Percentiles rank a stretch among this genome's conserved stretches.
These are phyloP conservation scores for Ophiostoma sp. DNA, from an alignment of 2,329 filamentous ascomycete genomes.

Conservation along the genomic window DNA sequence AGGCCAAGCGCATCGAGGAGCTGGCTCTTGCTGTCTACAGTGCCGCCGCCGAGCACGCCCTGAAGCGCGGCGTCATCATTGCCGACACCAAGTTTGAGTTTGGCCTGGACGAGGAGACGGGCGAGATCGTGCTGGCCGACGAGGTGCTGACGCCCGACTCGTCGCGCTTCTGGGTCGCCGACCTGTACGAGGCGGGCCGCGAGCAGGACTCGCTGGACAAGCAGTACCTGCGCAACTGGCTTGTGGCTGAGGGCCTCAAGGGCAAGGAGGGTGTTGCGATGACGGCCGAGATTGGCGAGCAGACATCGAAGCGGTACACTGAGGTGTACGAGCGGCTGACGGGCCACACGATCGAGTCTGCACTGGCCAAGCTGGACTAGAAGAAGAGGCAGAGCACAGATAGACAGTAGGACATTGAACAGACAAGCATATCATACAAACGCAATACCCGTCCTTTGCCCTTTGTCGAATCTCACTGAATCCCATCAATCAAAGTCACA, in stretches of 20 bases:
- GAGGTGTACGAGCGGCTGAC: constrained; percentile 70
- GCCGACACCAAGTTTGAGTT: constrained; percentile 61
- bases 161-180: constrained; percentile 80
- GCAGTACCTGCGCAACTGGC: constrained; percentile 77
- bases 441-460: background rate
- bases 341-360: constrained; percentile 45
- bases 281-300: constrained; percentile 62
- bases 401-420: background rate
- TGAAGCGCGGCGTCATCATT: constrained; percentile 65
- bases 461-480: background rate
- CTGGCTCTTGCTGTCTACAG: constrained; percentile 61
- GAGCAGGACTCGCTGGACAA: constrained; percentile 87
- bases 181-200: constrained; percentile 64
- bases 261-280: constrained; percentile 68
- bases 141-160: constrained; percentile 81
- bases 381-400: background rate
- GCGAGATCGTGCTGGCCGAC: constrained; percentile 70
- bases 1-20: constrained; percentile 60
- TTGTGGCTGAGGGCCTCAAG: constrained; percentile 67
- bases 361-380: constrained; percentile 29
- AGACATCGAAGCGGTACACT: constrained; percentile 66
- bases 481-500: background rate
- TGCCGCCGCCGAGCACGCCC: constrained; percentile 58
- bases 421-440: background rate
- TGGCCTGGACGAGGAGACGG: constrained; percentile 58